phyloP scores from a whole-genome alignment of 73 alveolate species.

The Stentor coeruleus region DNA sequence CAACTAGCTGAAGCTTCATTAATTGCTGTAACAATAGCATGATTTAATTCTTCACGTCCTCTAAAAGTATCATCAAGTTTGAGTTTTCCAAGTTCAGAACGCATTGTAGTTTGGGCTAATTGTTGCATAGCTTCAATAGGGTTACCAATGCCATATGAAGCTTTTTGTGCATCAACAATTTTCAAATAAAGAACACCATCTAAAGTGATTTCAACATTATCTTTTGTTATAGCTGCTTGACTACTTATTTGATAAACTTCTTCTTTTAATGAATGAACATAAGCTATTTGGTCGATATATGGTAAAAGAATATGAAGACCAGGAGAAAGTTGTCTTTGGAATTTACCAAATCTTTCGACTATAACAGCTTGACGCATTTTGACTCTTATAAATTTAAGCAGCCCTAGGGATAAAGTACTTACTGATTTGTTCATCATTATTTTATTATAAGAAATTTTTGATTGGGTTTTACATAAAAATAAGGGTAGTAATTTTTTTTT shows the following conservation, averaged over 20 bases:
- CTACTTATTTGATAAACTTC: constrained; percentile 48
- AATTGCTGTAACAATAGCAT: constrained; percentile 36
- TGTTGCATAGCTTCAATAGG: constrained; percentile 66
- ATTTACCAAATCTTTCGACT: constrained; percentile 90
- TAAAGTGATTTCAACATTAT: constrained; percentile 79
- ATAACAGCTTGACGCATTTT: constrained; percentile 71
- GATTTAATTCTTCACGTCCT: neutral
- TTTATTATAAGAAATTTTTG: no score
- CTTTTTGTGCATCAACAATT: constrained; percentile 75
- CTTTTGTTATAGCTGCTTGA: constrained; percentile 81
- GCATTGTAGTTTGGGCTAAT: constrained; percentile 87
- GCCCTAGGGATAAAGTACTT: no score
- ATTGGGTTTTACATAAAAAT: no score
- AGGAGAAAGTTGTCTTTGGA: constrained; percentile 60
- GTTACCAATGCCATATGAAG: constrained; percentile 72
- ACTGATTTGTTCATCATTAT: no score
- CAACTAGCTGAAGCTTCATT: constrained; percentile 71
- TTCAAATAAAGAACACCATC: constrained; percentile 85
- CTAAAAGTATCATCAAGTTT: constrained; percentile 40
- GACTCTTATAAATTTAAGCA: constrained; percentile 83
- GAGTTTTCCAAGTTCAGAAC: constrained; percentile 87
- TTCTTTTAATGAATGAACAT: constrained; percentile 81
- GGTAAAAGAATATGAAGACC: constrained; percentile 84
- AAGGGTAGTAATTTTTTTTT: no score
- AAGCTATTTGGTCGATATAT: no score